Base-by-base conservation (phyloP, 345 rosid genomes). In the Aurinia saxatilis region DNA sequence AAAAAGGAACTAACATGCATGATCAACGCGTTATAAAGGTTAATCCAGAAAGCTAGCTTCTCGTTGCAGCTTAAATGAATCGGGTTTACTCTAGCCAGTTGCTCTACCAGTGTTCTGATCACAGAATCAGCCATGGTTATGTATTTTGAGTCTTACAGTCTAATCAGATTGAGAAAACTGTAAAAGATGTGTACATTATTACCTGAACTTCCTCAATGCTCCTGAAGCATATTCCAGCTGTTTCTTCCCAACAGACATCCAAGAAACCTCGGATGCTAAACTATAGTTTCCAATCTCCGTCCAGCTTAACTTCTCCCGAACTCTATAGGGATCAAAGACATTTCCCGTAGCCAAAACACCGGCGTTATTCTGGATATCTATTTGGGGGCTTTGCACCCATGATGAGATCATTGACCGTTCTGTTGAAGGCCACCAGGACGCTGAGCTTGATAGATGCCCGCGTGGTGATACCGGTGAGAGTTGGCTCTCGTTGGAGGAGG, bases 21-120 rank as follows among this genome's bases (percentile, higher is more conserved):
- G 68, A 92, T 87, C 79, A 89, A 77, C 12, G 97, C 98, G 61
- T 92, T 89, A 48, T 89, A 92, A 57, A 92, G 78, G 73, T 92
- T 92, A 77, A 89, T 87, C 97, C 98, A 92, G 62, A 92, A 92
- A 64, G 98, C 95, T 42, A 92, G 87, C 78, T 85, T 92, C 86
- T 89, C 93, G 37, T 73, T 70, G 81, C 83, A 63, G 75, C 74
- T 81, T 64, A 92, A 40, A 81, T 72, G 86, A 70, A 84, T 73
- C 12, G 96, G 96, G 71, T 87, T 84, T 63, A 89, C 96, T 77
- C 78, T 80, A 15, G 91, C 96, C 52, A 89, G 73, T 71, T 84
- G 89, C 78, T 89, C 93, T 62, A 92, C 98, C 42, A 92, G 84
- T 56, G 75, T 78, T 77, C 98, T 92, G 80, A 66, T 63, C 49